Conservation (phyloP, 139 green algal species). For the Micractinium sp. region DNA sequence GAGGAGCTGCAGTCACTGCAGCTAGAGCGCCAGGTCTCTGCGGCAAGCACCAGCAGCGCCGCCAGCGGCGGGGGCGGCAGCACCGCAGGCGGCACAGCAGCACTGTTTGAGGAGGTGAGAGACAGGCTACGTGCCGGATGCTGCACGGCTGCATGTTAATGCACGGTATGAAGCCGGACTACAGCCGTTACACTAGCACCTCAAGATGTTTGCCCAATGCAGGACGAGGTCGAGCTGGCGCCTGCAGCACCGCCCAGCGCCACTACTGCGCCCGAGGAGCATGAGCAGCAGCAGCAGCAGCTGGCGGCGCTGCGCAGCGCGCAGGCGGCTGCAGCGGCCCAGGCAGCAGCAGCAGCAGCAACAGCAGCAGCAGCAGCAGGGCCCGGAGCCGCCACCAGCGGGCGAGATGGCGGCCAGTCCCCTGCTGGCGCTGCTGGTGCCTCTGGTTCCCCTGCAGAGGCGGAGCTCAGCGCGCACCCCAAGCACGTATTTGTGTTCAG, state of each 20-base stretch:
- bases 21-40: background rate
- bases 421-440: background rate
- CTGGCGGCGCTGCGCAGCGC: background rate
- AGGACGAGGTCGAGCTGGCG: background rate
- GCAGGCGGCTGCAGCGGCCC: no score
- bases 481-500: slow-evolving; percentile 50
- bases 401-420: background rate
- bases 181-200: no score
- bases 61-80: background rate
- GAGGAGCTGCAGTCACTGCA: background rate
- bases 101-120: background rate
- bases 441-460: background rate
- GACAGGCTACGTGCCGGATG: background rate
- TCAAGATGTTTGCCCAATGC: background rate
- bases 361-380: background rate
- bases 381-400: background rate
- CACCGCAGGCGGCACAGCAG: background rate
- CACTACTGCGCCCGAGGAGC: background rate
- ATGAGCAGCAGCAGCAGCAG: background rate
- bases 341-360: background rate
- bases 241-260: background rate
- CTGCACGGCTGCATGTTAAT: background rate
- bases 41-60: background rate
- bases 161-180: background rate
- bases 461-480: background rate